Evolutionary conservation across 148 eudicot genomes (phyloP).

Genomic region (Beta vulgaris): DNA sequence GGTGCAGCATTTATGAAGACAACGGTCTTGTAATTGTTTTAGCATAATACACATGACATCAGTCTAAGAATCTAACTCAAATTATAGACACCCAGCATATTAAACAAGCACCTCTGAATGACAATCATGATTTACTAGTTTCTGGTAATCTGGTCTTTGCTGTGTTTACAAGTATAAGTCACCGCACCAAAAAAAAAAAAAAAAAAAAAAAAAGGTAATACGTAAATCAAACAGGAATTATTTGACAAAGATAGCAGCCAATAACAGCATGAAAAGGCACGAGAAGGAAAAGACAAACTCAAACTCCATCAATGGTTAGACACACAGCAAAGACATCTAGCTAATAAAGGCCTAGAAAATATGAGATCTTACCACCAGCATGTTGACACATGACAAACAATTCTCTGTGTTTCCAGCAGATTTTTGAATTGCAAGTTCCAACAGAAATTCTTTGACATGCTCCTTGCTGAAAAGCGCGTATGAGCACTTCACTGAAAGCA

Average conservation of each 20-base stretch:
- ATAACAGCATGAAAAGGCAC: conserved; percentile 1
- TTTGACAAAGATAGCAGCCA: neutral
- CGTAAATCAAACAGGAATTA: neutral
- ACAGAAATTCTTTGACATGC: conserved; percentile 76
- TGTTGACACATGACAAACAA: conserved; percentile 79
- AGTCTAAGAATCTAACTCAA: neutral
- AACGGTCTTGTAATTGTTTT: neutral
- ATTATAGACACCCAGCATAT: neutral
- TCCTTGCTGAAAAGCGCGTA: conserved; percentile 88
- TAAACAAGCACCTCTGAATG: neutral
- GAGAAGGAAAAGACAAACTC: neutral
- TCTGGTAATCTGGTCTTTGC: neutral
- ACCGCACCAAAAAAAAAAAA: neutral
- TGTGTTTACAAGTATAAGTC: neutral
- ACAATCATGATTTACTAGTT: neutral
- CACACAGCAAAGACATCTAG: neutral
- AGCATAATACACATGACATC: neutral
- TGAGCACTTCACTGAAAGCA: conserved; percentile 82
- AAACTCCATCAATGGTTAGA: neutral
- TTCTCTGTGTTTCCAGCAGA: conserved; percentile 49
- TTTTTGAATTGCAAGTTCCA: conserved; percentile 55
- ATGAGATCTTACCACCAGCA: conserved; percentile 72
- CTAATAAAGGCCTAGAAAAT: neutral
- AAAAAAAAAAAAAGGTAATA: neutral
- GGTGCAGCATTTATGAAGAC: neutral